Conservation (phyloP, 345 rosid genomes). For the Salix exigua region DNA sequence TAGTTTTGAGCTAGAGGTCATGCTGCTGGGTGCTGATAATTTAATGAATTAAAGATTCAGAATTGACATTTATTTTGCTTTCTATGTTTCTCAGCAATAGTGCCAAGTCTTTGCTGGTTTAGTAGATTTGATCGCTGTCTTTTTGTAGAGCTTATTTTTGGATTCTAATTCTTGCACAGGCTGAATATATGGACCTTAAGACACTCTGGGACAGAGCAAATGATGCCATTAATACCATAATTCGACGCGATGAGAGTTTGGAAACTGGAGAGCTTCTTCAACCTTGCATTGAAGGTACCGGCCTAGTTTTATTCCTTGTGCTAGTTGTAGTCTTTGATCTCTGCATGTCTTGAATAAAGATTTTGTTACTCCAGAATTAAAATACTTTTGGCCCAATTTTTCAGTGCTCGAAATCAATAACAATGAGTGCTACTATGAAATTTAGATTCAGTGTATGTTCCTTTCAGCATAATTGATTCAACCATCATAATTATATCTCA, state of each 20-base stretch:
- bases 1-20: background rate
- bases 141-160: conserved; percentile 1
- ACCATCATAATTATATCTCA: background rate
- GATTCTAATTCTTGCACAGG: conserved; percentile 31
- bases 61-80: background rate
- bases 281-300: conserved; percentile 74
- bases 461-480: background rate
- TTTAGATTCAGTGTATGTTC: background rate
- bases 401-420: background rate
- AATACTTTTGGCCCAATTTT: background rate
- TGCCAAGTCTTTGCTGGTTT: background rate
- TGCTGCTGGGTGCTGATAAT: background rate
- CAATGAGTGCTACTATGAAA: background rate
- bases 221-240: conserved; percentile 66
- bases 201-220: conserved; percentile 55
- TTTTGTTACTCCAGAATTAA: background rate
- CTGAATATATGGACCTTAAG: conserved; percentile 55
- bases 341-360: background rate
- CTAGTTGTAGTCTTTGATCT: conserved; percentile 6
- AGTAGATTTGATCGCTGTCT: conserved; percentile 8
- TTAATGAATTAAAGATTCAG: background rate
- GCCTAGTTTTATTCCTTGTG: background rate
- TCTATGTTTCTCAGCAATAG: background rate
- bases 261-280: conserved; percentile 62
- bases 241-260: conserved; percentile 50